These are phyloP conservation scores for Syzygium jambos DNA, from an alignment of 345 rosid genomes.

Conservation along the genomic window DNA sequence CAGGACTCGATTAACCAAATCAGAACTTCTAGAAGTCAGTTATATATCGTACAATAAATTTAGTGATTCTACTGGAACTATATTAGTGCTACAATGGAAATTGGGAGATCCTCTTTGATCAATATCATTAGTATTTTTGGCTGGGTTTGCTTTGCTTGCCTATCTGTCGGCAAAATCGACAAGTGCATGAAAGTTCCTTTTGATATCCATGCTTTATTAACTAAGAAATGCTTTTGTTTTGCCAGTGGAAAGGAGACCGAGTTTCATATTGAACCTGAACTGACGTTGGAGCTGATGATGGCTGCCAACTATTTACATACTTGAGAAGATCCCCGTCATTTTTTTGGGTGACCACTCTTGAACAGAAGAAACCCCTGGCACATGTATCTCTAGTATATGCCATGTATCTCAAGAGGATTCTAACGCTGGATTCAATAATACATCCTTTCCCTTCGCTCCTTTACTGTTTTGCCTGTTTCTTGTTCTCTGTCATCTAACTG, in stretches of 20 bases:
- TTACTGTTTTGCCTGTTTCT: neutral
- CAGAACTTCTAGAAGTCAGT: neutral
- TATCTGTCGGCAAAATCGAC: neutral
- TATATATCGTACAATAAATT: neutral
- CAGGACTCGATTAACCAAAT: neutral
- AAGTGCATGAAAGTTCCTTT: neutral
- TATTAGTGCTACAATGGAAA: neutral
- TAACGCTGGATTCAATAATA: neutral
- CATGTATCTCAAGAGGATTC: neutral
- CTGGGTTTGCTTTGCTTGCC: neutral
- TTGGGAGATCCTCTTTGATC: neutral
- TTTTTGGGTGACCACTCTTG: neutral
- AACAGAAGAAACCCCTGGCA: neutral
- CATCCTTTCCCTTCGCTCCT: neutral
- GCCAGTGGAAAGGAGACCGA: constrained; percentile 54
- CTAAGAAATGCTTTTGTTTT: neutral
- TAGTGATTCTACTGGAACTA: neutral
- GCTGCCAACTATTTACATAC: constrained; percentile 68
- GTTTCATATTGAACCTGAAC: constrained; percentile 60
- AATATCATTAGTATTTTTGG: neutral
- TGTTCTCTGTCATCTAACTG: neutral
- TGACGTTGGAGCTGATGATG: constrained; percentile 66
- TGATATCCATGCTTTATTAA: neutral
- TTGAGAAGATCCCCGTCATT: constrained; percentile 11
- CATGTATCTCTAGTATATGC: neutral